Evolutionary conservation across 202 grass and related monocot genomes (phyloP).

Genomic region (Cymbopogon flexuosus): DNA sequence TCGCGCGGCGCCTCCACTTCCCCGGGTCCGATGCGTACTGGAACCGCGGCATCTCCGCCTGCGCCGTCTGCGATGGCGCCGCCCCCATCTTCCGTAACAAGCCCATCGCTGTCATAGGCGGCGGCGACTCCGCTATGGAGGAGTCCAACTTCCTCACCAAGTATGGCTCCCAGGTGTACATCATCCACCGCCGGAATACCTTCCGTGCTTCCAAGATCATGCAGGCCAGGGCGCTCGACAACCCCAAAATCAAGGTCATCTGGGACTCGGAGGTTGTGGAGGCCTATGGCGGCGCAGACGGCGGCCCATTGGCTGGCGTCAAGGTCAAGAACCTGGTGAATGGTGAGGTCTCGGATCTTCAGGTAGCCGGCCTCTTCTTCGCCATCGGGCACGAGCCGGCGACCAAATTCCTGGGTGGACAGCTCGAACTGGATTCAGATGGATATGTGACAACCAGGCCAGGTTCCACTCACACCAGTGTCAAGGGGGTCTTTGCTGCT

Average conservation of each 20-base stretch:
- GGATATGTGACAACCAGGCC: slow-evolving; percentile 78
- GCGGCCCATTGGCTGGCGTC: slow-evolving; percentile 57
- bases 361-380: slow-evolving; percentile 76
- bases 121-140: slow-evolving; percentile 94
- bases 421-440: slow-evolving; percentile 75
- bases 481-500: slow-evolving; percentile 80
- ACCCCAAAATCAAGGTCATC: slow-evolving; percentile 84
- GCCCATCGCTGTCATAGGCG: slow-evolving; percentile 82
- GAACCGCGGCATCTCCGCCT: slow-evolving; percentile 89
- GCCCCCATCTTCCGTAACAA: slow-evolving; percentile 84
- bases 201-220: slow-evolving; percentile 95
- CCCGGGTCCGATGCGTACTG: slow-evolving; percentile 67
- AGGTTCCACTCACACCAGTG: slow-evolving; percentile 78
- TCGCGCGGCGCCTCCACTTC: slow-evolving; percentile 74
- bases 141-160: slow-evolving; percentile 89
- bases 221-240: slow-evolving; percentile 73
- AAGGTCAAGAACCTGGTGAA: slow-evolving; percentile 71
- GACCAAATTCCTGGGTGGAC: slow-evolving; percentile 87
- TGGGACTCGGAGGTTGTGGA: slow-evolving; percentile 85
- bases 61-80: slow-evolving; percentile 89
- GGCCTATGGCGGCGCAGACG: slow-evolving; percentile 52
- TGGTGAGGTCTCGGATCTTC: slow-evolving; percentile 59
- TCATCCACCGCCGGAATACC: slow-evolving; percentile 67
- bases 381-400: slow-evolving; percentile 89
- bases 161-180: slow-evolving; percentile 72